Percentiles rank a stretch among this genome's conserved stretches.
Evolutionary conservation across 371 early-diverging fungal genomes (phyloP).

Genomic region (Umbelopsis sp.): DNA sequence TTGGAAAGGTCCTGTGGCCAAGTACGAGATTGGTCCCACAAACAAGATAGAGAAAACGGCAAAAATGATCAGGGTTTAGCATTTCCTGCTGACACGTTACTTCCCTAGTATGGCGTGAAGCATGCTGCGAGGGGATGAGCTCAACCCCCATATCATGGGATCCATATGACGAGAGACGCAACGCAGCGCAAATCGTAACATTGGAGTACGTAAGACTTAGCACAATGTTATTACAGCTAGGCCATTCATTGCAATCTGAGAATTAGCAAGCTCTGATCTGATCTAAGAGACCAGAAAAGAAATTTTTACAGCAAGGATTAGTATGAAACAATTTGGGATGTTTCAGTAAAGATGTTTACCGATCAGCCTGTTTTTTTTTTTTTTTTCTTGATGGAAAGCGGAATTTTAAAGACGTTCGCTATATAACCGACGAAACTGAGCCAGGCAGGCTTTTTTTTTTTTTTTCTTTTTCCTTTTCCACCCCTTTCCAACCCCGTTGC

Average conservation of each 20-base stretch:
- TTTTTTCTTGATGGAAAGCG: background rate
- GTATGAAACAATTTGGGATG: too few relatives aligned
- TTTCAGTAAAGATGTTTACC: too few relatives aligned
- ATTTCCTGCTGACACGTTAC: conserved; percentile 7
- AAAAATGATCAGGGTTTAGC: conserved; percentile 9
- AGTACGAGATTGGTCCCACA: conserved; percentile 6
- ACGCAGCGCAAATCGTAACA: too few relatives aligned
- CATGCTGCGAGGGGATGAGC: background rate
- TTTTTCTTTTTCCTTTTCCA: conserved; percentile 38
- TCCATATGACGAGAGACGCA: background rate
- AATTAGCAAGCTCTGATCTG: background rate
- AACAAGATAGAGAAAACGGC: background rate
- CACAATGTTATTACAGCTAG: too few relatives aligned
- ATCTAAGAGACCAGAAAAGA: background rate
- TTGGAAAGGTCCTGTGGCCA: conserved; percentile 8
- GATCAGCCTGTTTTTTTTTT: too few relatives aligned
- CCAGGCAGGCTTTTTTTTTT: conserved; percentile 25
- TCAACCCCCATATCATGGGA: background rate
- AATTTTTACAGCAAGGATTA: background rate
- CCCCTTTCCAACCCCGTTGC: conserved; percentile 32
- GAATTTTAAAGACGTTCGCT: conserved; percentile 11
- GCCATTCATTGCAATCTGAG: background rate
- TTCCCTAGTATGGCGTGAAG: background rate
- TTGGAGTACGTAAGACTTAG: too few relatives aligned
- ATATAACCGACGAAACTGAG: background rate